phyloP scores from a whole-genome alignment of 2,329 filamentous ascomycete species.

The Verticillium longisporum region DNA sequence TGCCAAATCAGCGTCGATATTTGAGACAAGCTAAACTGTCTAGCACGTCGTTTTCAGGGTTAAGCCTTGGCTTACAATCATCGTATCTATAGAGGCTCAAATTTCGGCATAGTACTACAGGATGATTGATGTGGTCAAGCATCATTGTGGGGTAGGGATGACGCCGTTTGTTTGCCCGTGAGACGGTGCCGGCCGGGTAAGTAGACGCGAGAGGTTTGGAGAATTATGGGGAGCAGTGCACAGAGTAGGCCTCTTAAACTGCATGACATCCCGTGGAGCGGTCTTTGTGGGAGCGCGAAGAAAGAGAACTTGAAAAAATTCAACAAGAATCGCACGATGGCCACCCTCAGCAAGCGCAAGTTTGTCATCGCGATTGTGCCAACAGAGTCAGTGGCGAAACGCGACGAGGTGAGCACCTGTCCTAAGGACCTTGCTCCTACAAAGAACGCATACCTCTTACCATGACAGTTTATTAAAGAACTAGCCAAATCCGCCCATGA shows the following conservation, averaged over 20 bases:
- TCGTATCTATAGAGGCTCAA: too few species aligned
- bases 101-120: too few species aligned
- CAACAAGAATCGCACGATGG: neutral
- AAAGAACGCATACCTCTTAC: neutral
- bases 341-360: neutral
- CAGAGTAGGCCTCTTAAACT: neutral
- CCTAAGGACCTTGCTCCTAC: too few species aligned
- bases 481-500: constrained; percentile 7
- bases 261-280: neutral
- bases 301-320: too few species aligned
- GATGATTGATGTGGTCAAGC: too few species aligned
- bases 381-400: neutral
- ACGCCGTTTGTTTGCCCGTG: neutral
- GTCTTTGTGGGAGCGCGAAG: too few species aligned
- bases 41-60: too few species aligned
- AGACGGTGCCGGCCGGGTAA: neutral
- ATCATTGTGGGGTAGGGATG: too few species aligned
- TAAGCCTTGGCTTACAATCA: too few species aligned
- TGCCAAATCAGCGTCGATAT: too few species aligned
- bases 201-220: neutral
- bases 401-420: constrained; percentile 6
- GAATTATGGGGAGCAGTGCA: neutral
- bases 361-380: constrained; percentile 6
- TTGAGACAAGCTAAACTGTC: too few species aligned
- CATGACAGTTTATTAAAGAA: constrained; percentile 9